Percentiles rank a stretch among this genome's conserved stretches.
phyloP scores from a whole-genome alignment of 768 basidiomycete species.

The Antrodiella citrinella region DNA sequence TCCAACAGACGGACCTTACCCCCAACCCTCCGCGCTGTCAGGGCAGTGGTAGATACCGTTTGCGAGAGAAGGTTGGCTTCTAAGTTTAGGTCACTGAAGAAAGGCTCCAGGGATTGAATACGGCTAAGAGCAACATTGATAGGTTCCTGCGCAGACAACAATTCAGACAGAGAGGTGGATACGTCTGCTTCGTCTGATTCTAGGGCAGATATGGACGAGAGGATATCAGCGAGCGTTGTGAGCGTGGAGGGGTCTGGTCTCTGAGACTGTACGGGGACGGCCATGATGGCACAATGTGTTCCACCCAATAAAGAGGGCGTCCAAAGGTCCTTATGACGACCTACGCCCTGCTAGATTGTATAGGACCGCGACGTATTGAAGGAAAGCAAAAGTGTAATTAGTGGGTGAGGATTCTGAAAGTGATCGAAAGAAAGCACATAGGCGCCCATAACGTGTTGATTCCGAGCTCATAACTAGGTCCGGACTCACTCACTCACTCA shows the following conservation, averaged over 20 bases:
- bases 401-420: too few species aligned
- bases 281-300: too few species aligned
- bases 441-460: too few species aligned
- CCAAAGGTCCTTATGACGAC: too few species aligned
- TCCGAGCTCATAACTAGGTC: too few species aligned
- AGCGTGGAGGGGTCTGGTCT: conserved; percentile 28
- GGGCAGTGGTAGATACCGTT: conserved; percentile 64
- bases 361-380: too few species aligned
- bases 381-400: too few species aligned
- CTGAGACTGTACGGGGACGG: too few species aligned
- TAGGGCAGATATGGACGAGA: conserved; percentile 65
- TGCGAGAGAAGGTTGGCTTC: conserved; percentile 48
- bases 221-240: conserved; percentile 58
- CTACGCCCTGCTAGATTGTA: too few species aligned
- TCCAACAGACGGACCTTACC: conserved; percentile 84
- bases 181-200: conserved; percentile 75
- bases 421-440: too few species aligned
- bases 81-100: conserved; percentile 50
- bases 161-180: conserved; percentile 59
- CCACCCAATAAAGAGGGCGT: too few species aligned
- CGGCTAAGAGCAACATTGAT: conserved; percentile 54
- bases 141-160: conserved; percentile 63
- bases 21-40: conserved; percentile 84
- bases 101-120: conserved; percentile 51
- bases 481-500: too few species aligned